phyloP scores from a whole-genome alignment of 306 rosid genomes.

The Abrus precatorius region DNA sequence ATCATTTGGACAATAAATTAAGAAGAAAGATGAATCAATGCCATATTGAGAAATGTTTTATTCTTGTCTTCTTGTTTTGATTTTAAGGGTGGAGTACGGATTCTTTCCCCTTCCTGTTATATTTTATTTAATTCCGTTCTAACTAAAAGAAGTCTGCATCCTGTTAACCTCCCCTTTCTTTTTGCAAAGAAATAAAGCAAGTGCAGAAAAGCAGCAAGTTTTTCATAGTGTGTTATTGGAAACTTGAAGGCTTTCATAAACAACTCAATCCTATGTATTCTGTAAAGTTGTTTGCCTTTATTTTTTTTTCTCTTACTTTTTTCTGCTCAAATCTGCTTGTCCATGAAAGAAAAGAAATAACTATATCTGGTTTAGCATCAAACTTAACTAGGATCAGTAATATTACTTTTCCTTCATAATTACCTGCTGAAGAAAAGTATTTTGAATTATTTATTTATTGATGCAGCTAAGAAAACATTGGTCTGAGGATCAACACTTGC shows the following conservation, averaged over 20 bases:
- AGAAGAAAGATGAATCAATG: constrained; percentile 6
- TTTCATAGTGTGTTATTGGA: constrained; percentile 1
- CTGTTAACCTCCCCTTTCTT: constrained; percentile 16
- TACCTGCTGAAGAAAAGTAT: constrained; percentile 34
- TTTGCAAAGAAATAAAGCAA: constrained; percentile 8
- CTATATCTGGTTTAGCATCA: constrained; percentile 35
- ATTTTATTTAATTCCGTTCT: not conserved
- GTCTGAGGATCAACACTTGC: constrained; percentile 72
- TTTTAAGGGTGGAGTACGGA: not conserved
- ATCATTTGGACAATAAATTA: constrained; percentile 31
- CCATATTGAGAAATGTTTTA: constrained; percentile 4
- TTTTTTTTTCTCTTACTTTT: not conserved
- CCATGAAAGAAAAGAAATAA: constrained; percentile 24
- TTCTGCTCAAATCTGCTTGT: constrained; percentile 13
- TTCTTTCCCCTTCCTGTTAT: not conserved
- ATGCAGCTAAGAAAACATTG: constrained; percentile 86
- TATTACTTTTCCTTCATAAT: constrained; percentile 38
- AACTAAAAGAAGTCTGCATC: constrained; percentile 35
- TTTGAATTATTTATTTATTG: constrained; percentile 40
- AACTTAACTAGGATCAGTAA: constrained; percentile 27
- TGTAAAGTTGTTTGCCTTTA: constrained; percentile 30
- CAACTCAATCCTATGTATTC: constrained; percentile 2
- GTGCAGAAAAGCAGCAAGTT: not conserved
- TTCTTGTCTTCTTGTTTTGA: constrained; percentile 3
- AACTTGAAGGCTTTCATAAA: constrained; percentile 30